Evolutionary conservation across 139 green algal species (phyloP).

Genomic region (Mesotaenium endlicherianum): DNA sequence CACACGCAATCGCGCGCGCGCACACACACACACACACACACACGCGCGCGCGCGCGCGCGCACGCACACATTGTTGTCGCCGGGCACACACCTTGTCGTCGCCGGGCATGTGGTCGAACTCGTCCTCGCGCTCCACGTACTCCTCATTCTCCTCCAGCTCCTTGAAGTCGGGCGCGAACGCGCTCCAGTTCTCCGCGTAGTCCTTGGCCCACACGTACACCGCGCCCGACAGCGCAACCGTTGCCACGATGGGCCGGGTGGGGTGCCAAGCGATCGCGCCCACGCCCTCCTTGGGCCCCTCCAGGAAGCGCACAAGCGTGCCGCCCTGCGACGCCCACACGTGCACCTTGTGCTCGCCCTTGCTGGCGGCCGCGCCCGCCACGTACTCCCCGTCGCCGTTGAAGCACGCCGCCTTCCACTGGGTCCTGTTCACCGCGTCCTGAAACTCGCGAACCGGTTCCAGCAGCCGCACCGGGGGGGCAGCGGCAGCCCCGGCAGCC

Average conservation of each 20-base stretch:
- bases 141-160: slow-evolving; percentile 87
- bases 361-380: slow-evolving; percentile 48
- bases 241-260: slow-evolving; percentile 59
- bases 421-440: slow-evolving; percentile 64
- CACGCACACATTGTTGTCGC: too few species aligned
- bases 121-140: slow-evolving; percentile 88
- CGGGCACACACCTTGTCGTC: slow-evolving; percentile 47
- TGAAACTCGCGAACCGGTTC: slow-evolving; percentile 68
- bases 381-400: slow-evolving; percentile 70
- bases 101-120: slow-evolving; percentile 78
- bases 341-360: slow-evolving; percentile 58
- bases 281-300: slow-evolving; percentile 61
- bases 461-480: not conserved
- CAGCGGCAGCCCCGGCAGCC: not conserved
- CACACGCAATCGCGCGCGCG: not conserved
- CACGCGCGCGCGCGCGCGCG: not conserved
- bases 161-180: slow-evolving; percentile 91
- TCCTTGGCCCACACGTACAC: slow-evolving; percentile 82
- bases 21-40: slow-evolving; percentile 1
- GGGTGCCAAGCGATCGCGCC: slow-evolving; percentile 80
- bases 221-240: slow-evolving; percentile 58
- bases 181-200: slow-evolving; percentile 85
- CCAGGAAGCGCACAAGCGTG: slow-evolving; percentile 71
- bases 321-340: slow-evolving; percentile 43
- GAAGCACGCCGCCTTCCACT: slow-evolving; percentile 55